Base-by-base conservation (phyloP, 495 filamentous ascomycete genomes). In the Amorphotheca resinae region DNA sequence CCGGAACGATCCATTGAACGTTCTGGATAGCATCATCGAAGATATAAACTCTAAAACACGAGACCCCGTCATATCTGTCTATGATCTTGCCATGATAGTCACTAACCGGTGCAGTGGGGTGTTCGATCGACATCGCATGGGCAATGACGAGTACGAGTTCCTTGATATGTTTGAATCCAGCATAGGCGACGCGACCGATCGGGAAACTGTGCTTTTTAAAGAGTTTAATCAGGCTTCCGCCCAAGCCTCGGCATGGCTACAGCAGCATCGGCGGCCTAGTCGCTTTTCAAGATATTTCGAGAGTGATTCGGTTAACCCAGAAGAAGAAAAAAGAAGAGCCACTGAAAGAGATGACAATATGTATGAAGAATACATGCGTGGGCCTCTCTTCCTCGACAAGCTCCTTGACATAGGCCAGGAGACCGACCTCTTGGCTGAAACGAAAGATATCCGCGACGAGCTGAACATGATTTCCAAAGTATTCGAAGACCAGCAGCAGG, bases 391-490 rank as follows among this genome's bases (percentile, higher is more conserved):
- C 47, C 68, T 77, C 28, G 77, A 84, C 53, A 69, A 70, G 25
- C 63, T 84, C 2, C 66, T 82, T 3, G 77, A 84, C 34, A 82
- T 84, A 36, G 77, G 74, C 30, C 64, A 70, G 28, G 80, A 84
- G 56, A 82, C 77, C 1, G 70, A 74, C 42, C 64, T 82, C 0
- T 62, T 83, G 0, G 66, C 73, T 3, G 79, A 84, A 46, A 72
- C 73, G 8, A 84, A 83, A 55, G 80, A 84, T 52, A 82, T 84
- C 45, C 68, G 75, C 4, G 79, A 82, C 46, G 79, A 84, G 52
- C 64, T 84, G n/a, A 76, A 77, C 56, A 84, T 84, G 67, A 79
- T 84, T 41, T 55, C 59, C 16, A 75, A 71, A 9, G 71, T 84
- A 0, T 59, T 81, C 1, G 65, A 76, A 8, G 65, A 79, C 36